Evolutionary conservation across 805 yeast species (phyloP).

Genomic region (Pichia cephalocereana): DNA sequence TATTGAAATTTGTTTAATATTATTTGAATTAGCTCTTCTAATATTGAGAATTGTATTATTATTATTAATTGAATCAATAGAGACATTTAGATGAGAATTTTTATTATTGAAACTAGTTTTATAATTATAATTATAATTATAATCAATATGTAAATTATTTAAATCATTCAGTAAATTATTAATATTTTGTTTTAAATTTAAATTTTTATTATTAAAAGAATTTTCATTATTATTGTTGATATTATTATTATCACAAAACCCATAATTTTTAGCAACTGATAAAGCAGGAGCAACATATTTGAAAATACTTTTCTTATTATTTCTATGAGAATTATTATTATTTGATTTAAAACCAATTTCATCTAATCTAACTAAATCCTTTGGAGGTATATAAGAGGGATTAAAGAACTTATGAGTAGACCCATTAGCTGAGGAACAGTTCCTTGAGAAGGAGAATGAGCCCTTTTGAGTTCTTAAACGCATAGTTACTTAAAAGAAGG

Average conservation of each 20-base stretch:
- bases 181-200: not conserved
- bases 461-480: conserved; percentile 16
- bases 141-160: not conserved
- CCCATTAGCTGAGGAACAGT: conserved; percentile 6
- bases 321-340: conserved; percentile 6
- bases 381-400: conserved; percentile 26
- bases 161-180: not conserved
- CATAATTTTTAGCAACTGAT: conserved; percentile 22
- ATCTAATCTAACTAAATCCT: conserved; percentile 21
- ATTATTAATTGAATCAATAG: conserved; percentile 14
- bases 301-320: conserved; percentile 14
- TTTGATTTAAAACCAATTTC: conserved; percentile 19
- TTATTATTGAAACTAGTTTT: conserved; percentile 9
- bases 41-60: conserved; percentile 18
- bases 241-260: conserved; percentile 12
- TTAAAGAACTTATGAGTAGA: conserved; percentile 26
- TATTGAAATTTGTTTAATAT: conserved; percentile 20
- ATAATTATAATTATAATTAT: not conserved
- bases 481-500: conserved; percentile 17
- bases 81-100: conserved; percentile 24
- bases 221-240: conserved; percentile 4
- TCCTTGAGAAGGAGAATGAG: conserved; percentile 12
- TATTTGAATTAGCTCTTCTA: conserved; percentile 23
- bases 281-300: conserved; percentile 19
- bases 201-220: not conserved